A percentile compares a stretch with the other conserved stretches of the same genome.
Conservation (phyloP, 2,329 filamentous ascomycete species). For the Celoporthe dispersa region DNA sequence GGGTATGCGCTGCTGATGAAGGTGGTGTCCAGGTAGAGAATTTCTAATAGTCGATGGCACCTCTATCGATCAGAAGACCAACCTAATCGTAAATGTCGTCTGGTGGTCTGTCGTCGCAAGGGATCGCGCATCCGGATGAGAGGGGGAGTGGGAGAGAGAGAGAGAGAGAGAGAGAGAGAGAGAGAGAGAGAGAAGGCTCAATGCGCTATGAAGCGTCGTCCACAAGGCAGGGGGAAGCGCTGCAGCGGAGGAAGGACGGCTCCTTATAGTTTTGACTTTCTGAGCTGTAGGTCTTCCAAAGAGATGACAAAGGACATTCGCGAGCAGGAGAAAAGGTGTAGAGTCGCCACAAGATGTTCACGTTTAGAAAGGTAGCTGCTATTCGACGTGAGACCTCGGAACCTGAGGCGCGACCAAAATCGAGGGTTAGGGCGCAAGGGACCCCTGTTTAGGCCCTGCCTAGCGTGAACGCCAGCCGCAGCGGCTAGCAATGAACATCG, state of each 20-base stretch:
- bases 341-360: not conserved
- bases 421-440: slow-evolving; percentile 13
- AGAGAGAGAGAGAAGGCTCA: too few relatives aligned
- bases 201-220: not conserved
- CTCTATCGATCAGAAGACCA: not conserved
- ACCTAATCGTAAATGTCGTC: not conserved
- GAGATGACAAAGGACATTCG: not conserved
- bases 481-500: not conserved
- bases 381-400: slow-evolving; percentile 1
- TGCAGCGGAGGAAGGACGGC: not conserved
- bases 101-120: not conserved
- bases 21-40: not conserved
- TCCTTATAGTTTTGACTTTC: not conserved
- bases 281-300: not conserved
- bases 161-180: too few relatives aligned
- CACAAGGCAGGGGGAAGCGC: not conserved
- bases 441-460: not conserved
- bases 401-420: slow-evolving; percentile 1
- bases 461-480: not conserved
- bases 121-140: not conserved
- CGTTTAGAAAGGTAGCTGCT: not conserved
- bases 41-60: not conserved
- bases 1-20: not conserved
- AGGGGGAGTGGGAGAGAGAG: too few relatives aligned
- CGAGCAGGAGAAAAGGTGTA: not conserved